Percentiles rank a stretch among this genome's conserved stretches.
Conservation (phyloP, 495 filamentous ascomycete species). For the Aspergillus panamensis region DNA sequence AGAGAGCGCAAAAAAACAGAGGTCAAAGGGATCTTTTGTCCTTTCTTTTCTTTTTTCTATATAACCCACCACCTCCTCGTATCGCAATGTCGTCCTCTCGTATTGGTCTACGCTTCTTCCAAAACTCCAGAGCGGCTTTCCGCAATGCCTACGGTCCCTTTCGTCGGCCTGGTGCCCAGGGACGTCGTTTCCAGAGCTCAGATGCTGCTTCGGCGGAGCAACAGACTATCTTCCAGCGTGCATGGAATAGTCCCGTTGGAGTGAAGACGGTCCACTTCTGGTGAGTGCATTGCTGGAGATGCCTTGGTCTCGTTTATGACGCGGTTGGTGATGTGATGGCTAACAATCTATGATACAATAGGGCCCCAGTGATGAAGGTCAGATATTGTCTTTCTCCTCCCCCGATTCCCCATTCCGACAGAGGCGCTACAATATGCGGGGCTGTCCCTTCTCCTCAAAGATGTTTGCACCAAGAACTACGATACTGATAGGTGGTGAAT, state of each 20-base stretch:
- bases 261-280: slow-evolving; percentile 98
- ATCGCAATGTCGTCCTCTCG: slow-evolving; percentile 44
- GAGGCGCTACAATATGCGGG: neutral
- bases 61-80: slow-evolving; percentile 22
- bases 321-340: neutral
- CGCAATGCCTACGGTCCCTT: slow-evolving; percentile 48
- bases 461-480: neutral
- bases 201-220: slow-evolving; percentile 49
- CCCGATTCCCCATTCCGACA: neutral
- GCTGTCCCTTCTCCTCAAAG: too few relatives aligned
- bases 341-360: slow-evolving; percentile 32
- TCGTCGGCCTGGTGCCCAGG: slow-evolving; percentile 49
- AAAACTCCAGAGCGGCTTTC: slow-evolving; percentile 53
- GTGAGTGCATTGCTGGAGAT: slow-evolving; percentile 43
- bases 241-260: slow-evolving; percentile 85
- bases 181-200: slow-evolving; percentile 65
- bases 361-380: slow-evolving; percentile 97
- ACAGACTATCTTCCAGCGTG: slow-evolving; percentile 61
- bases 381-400: slow-evolving; percentile 21
- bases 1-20: neutral
- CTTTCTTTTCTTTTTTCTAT: slow-evolving; percentile 4
- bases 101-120: slow-evolving; percentile 48
- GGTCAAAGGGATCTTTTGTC: neutral
- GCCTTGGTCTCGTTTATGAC: neutral
- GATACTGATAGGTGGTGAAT: slow-evolving; percentile 18